Conservation (phyloP, 179 eudicot species). For the Drosera spatulata region DNA sequence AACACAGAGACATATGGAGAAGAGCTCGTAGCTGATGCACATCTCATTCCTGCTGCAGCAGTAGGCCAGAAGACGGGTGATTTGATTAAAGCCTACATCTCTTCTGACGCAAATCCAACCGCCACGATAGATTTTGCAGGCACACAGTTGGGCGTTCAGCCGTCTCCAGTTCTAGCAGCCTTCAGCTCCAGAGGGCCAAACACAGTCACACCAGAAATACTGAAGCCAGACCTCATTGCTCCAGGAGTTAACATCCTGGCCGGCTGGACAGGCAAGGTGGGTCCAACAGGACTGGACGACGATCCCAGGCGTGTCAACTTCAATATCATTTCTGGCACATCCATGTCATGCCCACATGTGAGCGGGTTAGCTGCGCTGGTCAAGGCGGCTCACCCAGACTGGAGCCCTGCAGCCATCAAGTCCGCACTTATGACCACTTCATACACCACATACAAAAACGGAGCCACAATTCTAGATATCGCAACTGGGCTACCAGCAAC, state of each 20-base stretch:
- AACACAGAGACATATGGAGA: slow-evolving; percentile 75
- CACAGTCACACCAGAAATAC: slow-evolving; percentile 47
- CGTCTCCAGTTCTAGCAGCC: slow-evolving; percentile 82
- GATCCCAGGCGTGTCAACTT: slow-evolving; percentile 55
- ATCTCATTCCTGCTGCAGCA: slow-evolving; percentile 61
- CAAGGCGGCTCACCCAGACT: slow-evolving; percentile 60
- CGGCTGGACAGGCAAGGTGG: slow-evolving; percentile 57
- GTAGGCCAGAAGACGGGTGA: slow-evolving; percentile 58
- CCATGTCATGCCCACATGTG: slow-evolving; percentile 92
- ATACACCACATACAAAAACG: no score
- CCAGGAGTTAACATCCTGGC: slow-evolving; percentile 90
- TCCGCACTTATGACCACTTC: slow-evolving; percentile 38
- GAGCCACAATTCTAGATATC: no score
- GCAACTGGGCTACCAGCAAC: no score
- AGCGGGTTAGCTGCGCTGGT: slow-evolving; percentile 78
- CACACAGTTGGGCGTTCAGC: slow-evolving; percentile 56
- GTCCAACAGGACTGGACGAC: slow-evolving; percentile 42
- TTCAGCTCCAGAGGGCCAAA: slow-evolving; percentile 86
- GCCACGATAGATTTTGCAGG: slow-evolving; percentile 65
- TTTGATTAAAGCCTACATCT: slow-evolving; percentile 27
- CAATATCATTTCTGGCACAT: slow-evolving; percentile 83
- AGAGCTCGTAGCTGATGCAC: slow-evolving; percentile 83
- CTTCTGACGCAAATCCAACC: slow-evolving; percentile 41
- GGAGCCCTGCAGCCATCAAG: slow-evolving; percentile 62
- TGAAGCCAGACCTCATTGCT: slow-evolving; percentile 76